phyloP scores from a whole-genome alignment of 257 asterid species.

The Thymus mandschuricus region DNA sequence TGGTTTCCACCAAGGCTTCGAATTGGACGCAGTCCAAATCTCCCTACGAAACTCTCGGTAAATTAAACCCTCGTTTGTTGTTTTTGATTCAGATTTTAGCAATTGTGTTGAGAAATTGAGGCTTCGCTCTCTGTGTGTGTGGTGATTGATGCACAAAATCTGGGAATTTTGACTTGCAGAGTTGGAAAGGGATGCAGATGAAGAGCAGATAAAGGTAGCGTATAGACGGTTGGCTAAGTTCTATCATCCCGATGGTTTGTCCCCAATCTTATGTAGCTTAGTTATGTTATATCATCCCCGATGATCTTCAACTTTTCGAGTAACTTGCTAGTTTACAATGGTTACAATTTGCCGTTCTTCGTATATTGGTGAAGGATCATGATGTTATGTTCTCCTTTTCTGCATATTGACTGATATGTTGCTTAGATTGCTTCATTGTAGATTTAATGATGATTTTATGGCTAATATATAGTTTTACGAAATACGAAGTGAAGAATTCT shows the following conservation, averaged over 20 bases:
- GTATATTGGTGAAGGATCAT: conserved; percentile 20
- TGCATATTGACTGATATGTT: conserved; percentile 5
- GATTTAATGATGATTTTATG: conserved; percentile 1
- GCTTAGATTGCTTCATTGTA: conserved; percentile 14
- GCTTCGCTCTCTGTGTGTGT: too few relatives aligned
- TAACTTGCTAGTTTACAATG: neutral
- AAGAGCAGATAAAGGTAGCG: conserved; percentile 82
- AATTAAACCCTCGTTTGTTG: conserved; percentile 16
- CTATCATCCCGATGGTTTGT: conserved; percentile 98
- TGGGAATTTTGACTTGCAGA: conserved; percentile 52
- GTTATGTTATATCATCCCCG: neutral
- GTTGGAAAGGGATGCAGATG: conserved; percentile 86
- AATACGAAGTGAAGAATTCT: conserved; percentile 29
- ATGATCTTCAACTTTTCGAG: neutral
- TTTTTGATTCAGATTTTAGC: neutral
- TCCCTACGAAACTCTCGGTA: conserved; percentile 88
- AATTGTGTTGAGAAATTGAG: too few relatives aligned
- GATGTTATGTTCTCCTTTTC: neutral
- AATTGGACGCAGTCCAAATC: conserved; percentile 84
- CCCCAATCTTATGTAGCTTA: conserved; percentile 31
- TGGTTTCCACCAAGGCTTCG: conserved; percentile 73
- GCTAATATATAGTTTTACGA: conserved; percentile 22
- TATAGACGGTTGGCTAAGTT: conserved; percentile 92
- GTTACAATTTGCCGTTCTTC: neutral
- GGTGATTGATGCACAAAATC: conserved; percentile 8